Conservation (phyloP, 1,139 yeast genomes). For the Hansenula sp. region DNA sequence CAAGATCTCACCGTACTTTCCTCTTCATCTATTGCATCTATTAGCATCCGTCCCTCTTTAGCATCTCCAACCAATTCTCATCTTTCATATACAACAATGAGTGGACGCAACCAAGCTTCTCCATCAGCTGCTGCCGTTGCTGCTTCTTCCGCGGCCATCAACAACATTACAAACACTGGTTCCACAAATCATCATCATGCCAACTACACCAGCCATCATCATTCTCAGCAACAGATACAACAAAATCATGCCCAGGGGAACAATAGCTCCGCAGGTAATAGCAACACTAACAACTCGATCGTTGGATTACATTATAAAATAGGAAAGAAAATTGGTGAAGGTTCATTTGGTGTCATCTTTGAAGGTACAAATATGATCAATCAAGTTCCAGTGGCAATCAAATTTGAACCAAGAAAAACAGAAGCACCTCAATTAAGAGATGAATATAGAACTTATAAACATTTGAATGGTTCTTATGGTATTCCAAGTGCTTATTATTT, state of each 20-base stretch:
- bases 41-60: not conserved
- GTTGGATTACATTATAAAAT: conserved; percentile 85
- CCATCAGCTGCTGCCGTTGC: conserved; percentile 25
- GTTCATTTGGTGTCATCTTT: conserved; percentile 95
- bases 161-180: conserved; percentile 21
- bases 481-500: conserved; percentile 94
- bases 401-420: conserved; percentile 87
- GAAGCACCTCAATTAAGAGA: conserved; percentile 97
- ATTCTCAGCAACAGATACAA: conserved; percentile 1
- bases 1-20: no score
- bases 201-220: conserved; percentile 1
- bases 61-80: not conserved
- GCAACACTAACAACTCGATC: conserved; percentile 28
- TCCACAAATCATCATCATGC: not conserved
- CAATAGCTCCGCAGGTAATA: not conserved
- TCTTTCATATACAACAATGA: conserved; percentile 2
- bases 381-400: conserved; percentile 70
- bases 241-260: not conserved
- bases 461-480: conserved; percentile 76
- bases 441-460: conserved; percentile 90
- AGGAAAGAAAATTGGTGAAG: conserved; percentile 97
- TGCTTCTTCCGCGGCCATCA: conserved; percentile 26
- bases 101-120: conserved; percentile 5
- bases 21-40: not conserved
- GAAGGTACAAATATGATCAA: conserved; percentile 90